Evolutionary conservation across 1,284 basidiomycete species (phyloP).

Genomic region (Cryptococcus wingfieldii): DNA sequence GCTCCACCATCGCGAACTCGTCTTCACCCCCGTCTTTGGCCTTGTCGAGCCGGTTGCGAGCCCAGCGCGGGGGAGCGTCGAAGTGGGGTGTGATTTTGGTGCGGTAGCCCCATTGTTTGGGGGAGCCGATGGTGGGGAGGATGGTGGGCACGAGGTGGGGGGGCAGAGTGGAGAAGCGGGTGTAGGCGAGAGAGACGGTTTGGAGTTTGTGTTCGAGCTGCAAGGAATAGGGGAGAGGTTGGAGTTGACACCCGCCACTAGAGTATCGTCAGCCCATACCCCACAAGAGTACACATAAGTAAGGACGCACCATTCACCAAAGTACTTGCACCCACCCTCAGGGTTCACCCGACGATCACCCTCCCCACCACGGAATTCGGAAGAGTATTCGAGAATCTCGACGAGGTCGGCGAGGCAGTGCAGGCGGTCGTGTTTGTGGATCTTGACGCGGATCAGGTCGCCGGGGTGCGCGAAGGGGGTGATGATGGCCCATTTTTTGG

Average conservation of each 20-base stretch:
- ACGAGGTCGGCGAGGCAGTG: conserved; percentile 74
- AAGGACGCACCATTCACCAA: conserved; percentile 62
- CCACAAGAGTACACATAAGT: neutral
- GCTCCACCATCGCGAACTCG: conserved; percentile 38
- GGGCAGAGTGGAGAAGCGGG: conserved; percentile 65
- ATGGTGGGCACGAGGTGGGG: conserved; percentile 60
- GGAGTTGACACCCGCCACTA: conserved; percentile 49
- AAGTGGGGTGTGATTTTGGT: conserved; percentile 99
- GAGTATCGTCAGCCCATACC: neutral
- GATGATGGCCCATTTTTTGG: conserved; percentile 66
- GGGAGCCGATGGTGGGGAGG: conserved; percentile 74
- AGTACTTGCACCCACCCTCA: conserved; percentile 68
- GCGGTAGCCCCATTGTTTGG: conserved; percentile 83
- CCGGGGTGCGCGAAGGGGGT: conserved; percentile 78
- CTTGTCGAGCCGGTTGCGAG: conserved; percentile 11
- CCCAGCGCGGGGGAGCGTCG: conserved; percentile 64
- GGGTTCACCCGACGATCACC: conserved; percentile 40
- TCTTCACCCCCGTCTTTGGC: conserved; percentile 22
- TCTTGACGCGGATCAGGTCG: conserved; percentile 66
- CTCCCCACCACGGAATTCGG: conserved; percentile 61
- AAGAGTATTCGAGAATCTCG: conserved; percentile 63
- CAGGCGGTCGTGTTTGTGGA: conserved; percentile 61
- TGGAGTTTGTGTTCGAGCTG: conserved; percentile 82
- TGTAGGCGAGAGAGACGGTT: conserved; percentile 82
- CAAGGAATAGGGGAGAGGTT: conserved; percentile 82